These are phyloP conservation scores for Fusarium sp. DNA, from an alignment of 2,329 filamentous ascomycete genomes.

Conservation along the genomic window DNA sequence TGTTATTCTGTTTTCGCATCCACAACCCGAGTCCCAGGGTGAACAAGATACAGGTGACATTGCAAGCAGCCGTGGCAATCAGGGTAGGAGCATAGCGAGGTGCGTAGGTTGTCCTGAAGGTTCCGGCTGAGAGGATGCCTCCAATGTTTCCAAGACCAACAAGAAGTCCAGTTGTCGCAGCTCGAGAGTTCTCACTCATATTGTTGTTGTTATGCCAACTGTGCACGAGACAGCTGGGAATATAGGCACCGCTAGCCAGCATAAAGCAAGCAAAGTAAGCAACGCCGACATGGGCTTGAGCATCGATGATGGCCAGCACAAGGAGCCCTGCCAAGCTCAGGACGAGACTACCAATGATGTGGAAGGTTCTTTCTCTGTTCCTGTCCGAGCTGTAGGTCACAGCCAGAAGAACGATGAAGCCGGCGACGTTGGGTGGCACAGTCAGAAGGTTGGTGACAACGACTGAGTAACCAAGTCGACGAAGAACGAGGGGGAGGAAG, in stretches of 20 bases:
- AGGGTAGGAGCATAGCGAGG: slow-evolving; percentile 62
- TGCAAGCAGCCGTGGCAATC: slow-evolving; percentile 54
- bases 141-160: slow-evolving; percentile 62
- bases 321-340: slow-evolving; percentile 58
- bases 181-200: slow-evolving; percentile 58
- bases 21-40: slow-evolving; percentile 33
- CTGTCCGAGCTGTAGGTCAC: slow-evolving; percentile 58
- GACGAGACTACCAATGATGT: slow-evolving; percentile 52
- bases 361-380: slow-evolving; percentile 58
- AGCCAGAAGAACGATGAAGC: slow-evolving; percentile 57
- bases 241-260: slow-evolving; percentile 58
- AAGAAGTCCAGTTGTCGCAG: slow-evolving; percentile 59
- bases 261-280: slow-evolving; percentile 65
- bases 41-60: slow-evolving; percentile 34
- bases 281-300: slow-evolving; percentile 53
- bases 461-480: slow-evolving; percentile 55
- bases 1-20: slow-evolving; percentile 31
- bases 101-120: slow-evolving; percentile 60
- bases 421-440: slow-evolving; percentile 60
- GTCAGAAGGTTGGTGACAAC: slow-evolving; percentile 62
- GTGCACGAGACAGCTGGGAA: slow-evolving; percentile 59
- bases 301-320: slow-evolving; percentile 57
- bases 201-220: slow-evolving; percentile 66
- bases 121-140: slow-evolving; percentile 58
- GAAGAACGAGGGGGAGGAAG: slow-evolving; percentile 61